Percentiles rank a stretch among this genome's conserved stretches.
Evolutionary conservation across 768 basidiomycete species (phyloP).

Genomic region (Pulveroboletus sp.): DNA sequence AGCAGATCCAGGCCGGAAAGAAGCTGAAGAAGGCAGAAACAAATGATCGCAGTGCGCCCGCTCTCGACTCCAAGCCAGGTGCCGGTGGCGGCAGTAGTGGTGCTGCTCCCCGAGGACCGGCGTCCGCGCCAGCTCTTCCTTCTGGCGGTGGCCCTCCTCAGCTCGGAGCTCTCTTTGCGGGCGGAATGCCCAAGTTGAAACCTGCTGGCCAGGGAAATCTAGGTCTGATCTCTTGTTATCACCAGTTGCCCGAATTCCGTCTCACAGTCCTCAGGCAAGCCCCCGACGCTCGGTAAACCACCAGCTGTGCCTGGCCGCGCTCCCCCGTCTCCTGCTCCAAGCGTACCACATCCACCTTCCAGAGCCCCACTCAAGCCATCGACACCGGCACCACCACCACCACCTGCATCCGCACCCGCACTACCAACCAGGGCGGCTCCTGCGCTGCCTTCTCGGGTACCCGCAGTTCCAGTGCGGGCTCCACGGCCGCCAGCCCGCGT

Average conservation of each 20-base stretch:
- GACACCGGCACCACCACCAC: conserved; percentile 34
- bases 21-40: conserved; percentile 80
- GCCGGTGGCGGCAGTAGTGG: conserved; percentile 43
- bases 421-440: conserved; percentile 37
- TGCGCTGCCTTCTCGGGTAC: conserved; percentile 38
- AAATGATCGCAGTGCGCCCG: conserved; percentile 75
- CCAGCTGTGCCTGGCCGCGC: conserved; percentile 60
- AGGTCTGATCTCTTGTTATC: conserved; percentile 39
- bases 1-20: conserved; percentile 82
- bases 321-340: conserved; percentile 27
- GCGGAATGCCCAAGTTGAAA: conserved; percentile 89
- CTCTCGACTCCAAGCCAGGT: conserved; percentile 47
- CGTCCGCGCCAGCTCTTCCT: conserved; percentile 15
- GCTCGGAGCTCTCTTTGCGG: conserved; percentile 82
- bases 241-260: neutral
- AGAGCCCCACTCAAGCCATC: conserved; percentile 31
- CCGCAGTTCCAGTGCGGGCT: conserved; percentile 42
- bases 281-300: conserved; percentile 61
- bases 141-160: conserved; percentile 65
- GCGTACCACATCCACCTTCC: conserved; percentile 28
- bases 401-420: conserved; percentile 28
- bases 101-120: conserved; percentile 28
- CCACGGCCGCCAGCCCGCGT: conserved; percentile 42
- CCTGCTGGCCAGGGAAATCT: conserved; percentile 62
- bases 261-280: conserved; percentile 46